Evolutionary conservation across 768 basidiomycete genomes (phyloP).

Genomic region (Daedaleopsis sinensis): DNA sequence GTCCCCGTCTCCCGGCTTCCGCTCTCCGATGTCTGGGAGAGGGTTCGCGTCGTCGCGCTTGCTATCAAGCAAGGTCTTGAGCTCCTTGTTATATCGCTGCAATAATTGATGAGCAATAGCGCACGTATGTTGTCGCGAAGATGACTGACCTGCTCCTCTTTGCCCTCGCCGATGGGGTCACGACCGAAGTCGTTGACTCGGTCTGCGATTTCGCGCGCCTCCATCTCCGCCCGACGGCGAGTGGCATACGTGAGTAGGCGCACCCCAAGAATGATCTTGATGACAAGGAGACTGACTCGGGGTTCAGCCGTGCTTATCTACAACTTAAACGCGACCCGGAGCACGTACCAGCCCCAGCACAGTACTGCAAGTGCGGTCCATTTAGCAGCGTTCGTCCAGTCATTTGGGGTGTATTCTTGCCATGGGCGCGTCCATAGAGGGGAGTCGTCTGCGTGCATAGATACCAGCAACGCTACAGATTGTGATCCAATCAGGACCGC

Average conservation of each 20-base stretch:
- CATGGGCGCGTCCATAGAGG: slow-evolving; percentile 47
- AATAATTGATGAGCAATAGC: background rate
- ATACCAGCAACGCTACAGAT: slow-evolving; percentile 63
- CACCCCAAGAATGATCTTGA: slow-evolving; percentile 93
- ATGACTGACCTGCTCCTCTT: slow-evolving; percentile 73
- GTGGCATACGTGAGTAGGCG: slow-evolving; percentile 86
- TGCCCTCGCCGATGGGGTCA: slow-evolving; percentile 89
- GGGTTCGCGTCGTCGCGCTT: slow-evolving; percentile 66
- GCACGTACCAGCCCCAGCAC: slow-evolving; percentile 83
- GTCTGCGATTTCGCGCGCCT: slow-evolving; percentile 73
- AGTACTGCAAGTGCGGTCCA: slow-evolving; percentile 67
- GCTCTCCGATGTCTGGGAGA: slow-evolving; percentile 76
- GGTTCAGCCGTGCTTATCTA: background rate
- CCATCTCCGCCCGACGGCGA: slow-evolving; percentile 74
- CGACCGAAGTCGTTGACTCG: slow-evolving; percentile 85
- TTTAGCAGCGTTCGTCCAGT: slow-evolving; percentile 56
- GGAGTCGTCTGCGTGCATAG: slow-evolving; percentile 38
- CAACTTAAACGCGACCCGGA: background rate
- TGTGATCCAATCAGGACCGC: slow-evolving; percentile 77
- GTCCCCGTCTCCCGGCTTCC: slow-evolving; percentile 20
- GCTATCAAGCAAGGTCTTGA: slow-evolving; percentile 73
- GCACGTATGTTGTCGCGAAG: background rate
- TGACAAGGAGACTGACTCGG: slow-evolving; percentile 64
- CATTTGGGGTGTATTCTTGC: slow-evolving; percentile 46
- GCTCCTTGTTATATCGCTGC: slow-evolving; percentile 81